Conservation (phyloP, 2,329 filamentous ascomycete species). For the Exophiala sp. region DNA sequence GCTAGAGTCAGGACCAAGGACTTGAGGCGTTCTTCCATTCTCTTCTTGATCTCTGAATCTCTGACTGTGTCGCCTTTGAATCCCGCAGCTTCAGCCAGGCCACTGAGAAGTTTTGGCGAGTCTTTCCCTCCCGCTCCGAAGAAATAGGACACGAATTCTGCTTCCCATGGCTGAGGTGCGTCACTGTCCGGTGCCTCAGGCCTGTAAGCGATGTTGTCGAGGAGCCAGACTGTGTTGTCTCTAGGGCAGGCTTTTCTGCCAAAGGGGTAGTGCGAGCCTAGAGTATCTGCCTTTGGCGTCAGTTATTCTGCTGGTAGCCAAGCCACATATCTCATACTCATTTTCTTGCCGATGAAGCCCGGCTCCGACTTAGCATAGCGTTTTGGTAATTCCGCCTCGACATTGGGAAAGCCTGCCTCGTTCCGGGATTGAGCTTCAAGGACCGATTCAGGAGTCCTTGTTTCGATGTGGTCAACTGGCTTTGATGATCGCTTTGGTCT, state of each 20-base stretch:
- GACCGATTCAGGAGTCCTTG: conserved; percentile 26
- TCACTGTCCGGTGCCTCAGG: conserved; percentile 34
- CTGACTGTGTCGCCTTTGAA: conserved; percentile 51
- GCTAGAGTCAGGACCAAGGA: conserved; percentile 74
- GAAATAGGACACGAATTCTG: conserved; percentile 75
- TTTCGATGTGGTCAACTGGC: conserved; percentile 17
- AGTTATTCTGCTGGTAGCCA: not conserved
- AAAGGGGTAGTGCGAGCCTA: conserved; percentile 50
- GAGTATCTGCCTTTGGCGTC: conserved; percentile 22
- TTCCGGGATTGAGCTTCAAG: conserved; percentile 29
- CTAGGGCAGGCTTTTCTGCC: conserved; percentile 54
- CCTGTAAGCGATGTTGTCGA: conserved; percentile 82
- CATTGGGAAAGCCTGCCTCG: conserved; percentile 26
- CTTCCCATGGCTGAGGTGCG: conserved; percentile 56
- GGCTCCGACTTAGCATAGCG: conserved; percentile 27
- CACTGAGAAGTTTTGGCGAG: conserved; percentile 62
- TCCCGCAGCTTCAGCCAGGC: conserved; percentile 63
- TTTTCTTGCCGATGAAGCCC: conserved; percentile 28
- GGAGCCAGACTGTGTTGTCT: conserved; percentile 74
- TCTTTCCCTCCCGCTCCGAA: conserved; percentile 67
- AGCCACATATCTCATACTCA: conserved; percentile 12
- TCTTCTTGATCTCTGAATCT: conserved; percentile 53
- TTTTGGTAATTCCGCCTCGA: conserved; percentile 27
- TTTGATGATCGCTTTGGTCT: conserved; percentile 12
- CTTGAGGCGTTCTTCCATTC: conserved; percentile 51